Evolutionary conservation across 148 eudicot genomes (phyloP), one percentile per base, ranked within the genome.

Genomic region (Dysphania ambrosioides): DNA sequence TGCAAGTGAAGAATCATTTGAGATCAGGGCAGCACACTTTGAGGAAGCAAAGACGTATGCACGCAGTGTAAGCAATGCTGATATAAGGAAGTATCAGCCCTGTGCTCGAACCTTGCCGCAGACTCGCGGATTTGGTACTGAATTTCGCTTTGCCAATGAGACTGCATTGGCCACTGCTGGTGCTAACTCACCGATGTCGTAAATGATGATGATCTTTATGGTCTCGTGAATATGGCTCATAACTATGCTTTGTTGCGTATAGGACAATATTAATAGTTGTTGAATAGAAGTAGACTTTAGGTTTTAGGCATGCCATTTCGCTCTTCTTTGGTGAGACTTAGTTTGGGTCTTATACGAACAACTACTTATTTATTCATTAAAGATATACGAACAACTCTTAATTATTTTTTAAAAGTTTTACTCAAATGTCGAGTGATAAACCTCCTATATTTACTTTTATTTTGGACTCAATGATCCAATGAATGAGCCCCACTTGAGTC

Each of bases 11-110:
- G 89, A 88, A 72, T 89, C 88, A 19, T 40, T 88, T 0, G 90
- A 88, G 78, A 90, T 90, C 57, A 87, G 70, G 81, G 79, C 96
- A 57, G 86, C 87, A 47, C 96, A 90, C 30, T 90, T 90, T 71
- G 96, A 90, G 79, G 96, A 90, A 56, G 87, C 96, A 0, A 90
- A 88, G 96, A 90, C 87, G 67, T 90, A 68, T 76, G 96, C 96
- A 21, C 81, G 90, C 2, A 70, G 96, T 84, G 96, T 90, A 1
- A 90, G 92, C 38, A 88, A 88, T 68, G 87, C 86, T 2, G 96
- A 91, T 75, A 88, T 91, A 38, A 83, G 88, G 55, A 91, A 91
- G 44, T 91, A 91, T 73, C 91, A 88, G 65, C 85, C 88, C 0
- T 91, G 88, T 80, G 89, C 96, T 47, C 90, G 84, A 69, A 91